Percentiles rank a stretch among this genome's conserved stretches.
Conservation (phyloP, 1,284 basidiomycete genomes). For the Inonotus hispidus region DNA sequence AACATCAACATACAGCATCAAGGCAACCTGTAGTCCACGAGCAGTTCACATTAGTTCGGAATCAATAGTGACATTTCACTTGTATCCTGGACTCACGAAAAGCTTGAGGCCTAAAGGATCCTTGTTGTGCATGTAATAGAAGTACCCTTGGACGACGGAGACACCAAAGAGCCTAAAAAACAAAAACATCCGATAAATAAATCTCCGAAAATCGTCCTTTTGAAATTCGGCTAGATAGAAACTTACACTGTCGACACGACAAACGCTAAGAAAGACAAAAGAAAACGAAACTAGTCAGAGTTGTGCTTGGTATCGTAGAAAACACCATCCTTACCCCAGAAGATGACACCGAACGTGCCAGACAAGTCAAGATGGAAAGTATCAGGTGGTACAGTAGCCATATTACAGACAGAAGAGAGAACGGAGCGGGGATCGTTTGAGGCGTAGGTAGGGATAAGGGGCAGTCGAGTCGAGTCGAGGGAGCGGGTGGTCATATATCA, state of each 20-base stretch:
- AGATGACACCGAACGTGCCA: slow-evolving; percentile 15
- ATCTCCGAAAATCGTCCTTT: too few species aligned
- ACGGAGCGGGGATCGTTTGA: neutral
- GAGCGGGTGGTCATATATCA: slow-evolving; percentile 1
- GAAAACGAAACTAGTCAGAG: neutral
- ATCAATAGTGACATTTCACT: too few species aligned
- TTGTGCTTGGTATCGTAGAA: too few species aligned
- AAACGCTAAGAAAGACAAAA: slow-evolving; percentile 3
- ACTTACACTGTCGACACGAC: slow-evolving; percentile 15
- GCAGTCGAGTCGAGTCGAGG: too few species aligned
- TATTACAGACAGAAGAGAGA: neutral
- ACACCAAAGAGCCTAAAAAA: slow-evolving; percentile 13
- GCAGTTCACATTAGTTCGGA: too few species aligned
- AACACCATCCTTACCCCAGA: slow-evolving; percentile 13
- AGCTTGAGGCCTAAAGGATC: neutral
- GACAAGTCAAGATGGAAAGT: slow-evolving; percentile 7
- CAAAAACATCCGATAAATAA: too few species aligned
- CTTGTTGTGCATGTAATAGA: slow-evolving; percentile 15
- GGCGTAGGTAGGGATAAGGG: neutral
- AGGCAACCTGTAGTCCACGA: slow-evolving; percentile 1
- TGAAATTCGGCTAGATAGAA: too few species aligned
- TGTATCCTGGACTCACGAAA: slow-evolving; percentile 15
- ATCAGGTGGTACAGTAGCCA: neutral
- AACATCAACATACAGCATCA: slow-evolving; percentile 13
- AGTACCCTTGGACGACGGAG: slow-evolving; percentile 17